Base-by-base conservation (phyloP, 1,284 basidiomycete genomes). In the Cystobasidium slooffiae region DNA sequence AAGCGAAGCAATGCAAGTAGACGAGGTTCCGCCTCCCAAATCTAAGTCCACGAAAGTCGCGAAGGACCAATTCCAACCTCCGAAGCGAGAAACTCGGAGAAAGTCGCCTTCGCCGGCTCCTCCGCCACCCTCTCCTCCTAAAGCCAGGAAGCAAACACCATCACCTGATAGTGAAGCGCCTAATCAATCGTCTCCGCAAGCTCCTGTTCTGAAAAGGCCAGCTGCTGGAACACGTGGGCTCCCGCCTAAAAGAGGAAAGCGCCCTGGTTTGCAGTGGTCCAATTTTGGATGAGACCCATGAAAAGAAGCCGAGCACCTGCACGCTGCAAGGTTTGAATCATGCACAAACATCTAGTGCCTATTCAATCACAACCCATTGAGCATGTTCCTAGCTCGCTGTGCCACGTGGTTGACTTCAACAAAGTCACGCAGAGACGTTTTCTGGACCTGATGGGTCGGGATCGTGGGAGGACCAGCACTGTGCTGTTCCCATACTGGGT, bases 251-350 rank as follows among this genome's bases (percentile, higher is more conserved):
- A 31, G 68, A 18, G 68, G 68, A 8, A 63, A 63, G 31, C 44
- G 43, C 18, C 55, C 55, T 46, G 68, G 68, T 10, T 51, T 69
- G 68, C 55, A 69, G 10, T 69, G 68, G 68, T 69, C 68, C 6
- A 69, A 69, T 44, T 69, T 69, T 39, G 68, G 68, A 20, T 69
- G 31, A 31, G 31, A 31, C 31, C 31, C 2, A 31, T 5, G 31
- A 31, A 31, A 5, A 31, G 31, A 31, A 31, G 31, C 31, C 31
- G 31, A 31, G 31, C n/a, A n/a, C 31, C 31, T 31, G 1, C 2
- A 31, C 31, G 31, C 31, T 31, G 31, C 31, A 5, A 31, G 1
- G 31, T 31, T 2, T 5, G 5, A 31, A 31, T 1, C 31, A 31
- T 5, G 31, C 31, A 31, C 31, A 31, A 5, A 5, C 31, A 5